These are phyloP conservation scores for Russula virescens DNA, from an alignment of 768 basidiomycete genomes.

Conservation along the genomic window DNA sequence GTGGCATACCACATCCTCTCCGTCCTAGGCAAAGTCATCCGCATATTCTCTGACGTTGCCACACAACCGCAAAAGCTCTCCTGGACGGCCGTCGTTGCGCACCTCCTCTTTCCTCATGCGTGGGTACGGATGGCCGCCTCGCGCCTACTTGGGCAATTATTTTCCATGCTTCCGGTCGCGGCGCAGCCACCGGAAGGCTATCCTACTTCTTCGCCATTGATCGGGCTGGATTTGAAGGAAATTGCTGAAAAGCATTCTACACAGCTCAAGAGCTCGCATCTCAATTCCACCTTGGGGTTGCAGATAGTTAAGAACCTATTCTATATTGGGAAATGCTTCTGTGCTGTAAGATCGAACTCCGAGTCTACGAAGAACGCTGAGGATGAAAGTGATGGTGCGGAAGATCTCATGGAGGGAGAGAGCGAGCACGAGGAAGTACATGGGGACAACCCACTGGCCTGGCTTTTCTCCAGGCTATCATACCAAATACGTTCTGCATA, in stretches of 20 bases:
- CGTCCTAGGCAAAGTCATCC: slow-evolving; percentile 56
- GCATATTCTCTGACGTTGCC: slow-evolving; percentile 47
- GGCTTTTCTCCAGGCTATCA: slow-evolving; percentile 93
- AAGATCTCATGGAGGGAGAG: slow-evolving; percentile 12
- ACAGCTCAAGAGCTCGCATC: slow-evolving; percentile 76
- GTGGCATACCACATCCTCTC: slow-evolving; percentile 75
- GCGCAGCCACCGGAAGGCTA: slow-evolving; percentile 29
- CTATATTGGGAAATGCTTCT: slow-evolving; percentile 85
- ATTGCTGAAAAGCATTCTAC: slow-evolving; percentile 3
- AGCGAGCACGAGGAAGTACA: slow-evolving; percentile 9
- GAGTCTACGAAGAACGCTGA: slow-evolving; percentile 28
- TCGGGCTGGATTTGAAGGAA: not conserved
- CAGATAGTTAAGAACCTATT: slow-evolving; percentile 93
- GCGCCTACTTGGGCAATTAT: slow-evolving; percentile 67
- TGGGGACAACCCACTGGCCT: slow-evolving; percentile 57
- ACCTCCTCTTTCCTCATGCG: slow-evolving; percentile 84
- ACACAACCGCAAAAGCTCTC: slow-evolving; percentile 42
- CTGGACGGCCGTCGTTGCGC: slow-evolving; percentile 58
- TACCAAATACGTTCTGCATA: slow-evolving; percentile 77
- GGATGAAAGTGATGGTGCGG: slow-evolving; percentile 28
- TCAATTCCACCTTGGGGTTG: slow-evolving; percentile 65
- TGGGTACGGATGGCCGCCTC: slow-evolving; percentile 88
- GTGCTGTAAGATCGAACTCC: slow-evolving; percentile 31
- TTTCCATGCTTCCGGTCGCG: slow-evolving; percentile 45
- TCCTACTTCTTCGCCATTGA: slow-evolving; percentile 24